Base-by-base conservation (phyloP, 768 basidiomycete species). In the Psilocybe tampanensis region DNA sequence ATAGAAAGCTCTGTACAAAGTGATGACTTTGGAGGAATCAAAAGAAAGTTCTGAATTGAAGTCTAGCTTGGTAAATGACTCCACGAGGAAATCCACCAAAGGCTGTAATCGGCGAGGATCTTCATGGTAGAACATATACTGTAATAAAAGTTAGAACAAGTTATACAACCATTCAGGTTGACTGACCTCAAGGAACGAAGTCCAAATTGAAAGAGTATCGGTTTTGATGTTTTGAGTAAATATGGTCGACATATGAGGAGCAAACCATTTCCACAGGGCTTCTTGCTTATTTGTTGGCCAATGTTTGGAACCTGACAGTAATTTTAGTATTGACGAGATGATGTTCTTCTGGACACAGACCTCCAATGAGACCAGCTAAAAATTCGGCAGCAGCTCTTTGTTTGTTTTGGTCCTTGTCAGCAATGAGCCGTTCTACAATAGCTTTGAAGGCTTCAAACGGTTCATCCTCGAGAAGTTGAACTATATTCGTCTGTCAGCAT, bases 341-440 rank as follows among this genome's bases (percentile, higher is more conserved):
- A 13, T 19, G 41, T 7, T 17, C 15, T 12, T 32, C 29, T 26
- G 13, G 19, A 19, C 17, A 48, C 67, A 49, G 65, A 82, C 88
- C 89, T 60, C 81, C 80, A 21, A 90, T 69, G n/a, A 90, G 58
- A 22, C 89, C 89, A 2, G 89, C 90, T 8, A 94, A 68, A 51
- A 95, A 77, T 70, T 97, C 94, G 4, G 92, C 92, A 8, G 91
- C 87, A 2, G 91, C 93, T 26, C 94, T 80, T 67, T 93, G 93
- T 73, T 94, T 92, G 72, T 95, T 89, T 58, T 92, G 88, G 60
- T 91, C 86, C 59, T 88, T 84, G 64, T 91, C 82, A 8, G 71
- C 69, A 18, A 94, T 73, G n/a, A 90, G 72, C 29, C 77, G 77
- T 53, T 88, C 86, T 34, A 93, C 66, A 1, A 83, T 80, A 0